These are phyloP conservation scores for Thalia dealbata DNA, from an alignment of 176 grass and related monocot species.

Conservation along the genomic window DNA sequence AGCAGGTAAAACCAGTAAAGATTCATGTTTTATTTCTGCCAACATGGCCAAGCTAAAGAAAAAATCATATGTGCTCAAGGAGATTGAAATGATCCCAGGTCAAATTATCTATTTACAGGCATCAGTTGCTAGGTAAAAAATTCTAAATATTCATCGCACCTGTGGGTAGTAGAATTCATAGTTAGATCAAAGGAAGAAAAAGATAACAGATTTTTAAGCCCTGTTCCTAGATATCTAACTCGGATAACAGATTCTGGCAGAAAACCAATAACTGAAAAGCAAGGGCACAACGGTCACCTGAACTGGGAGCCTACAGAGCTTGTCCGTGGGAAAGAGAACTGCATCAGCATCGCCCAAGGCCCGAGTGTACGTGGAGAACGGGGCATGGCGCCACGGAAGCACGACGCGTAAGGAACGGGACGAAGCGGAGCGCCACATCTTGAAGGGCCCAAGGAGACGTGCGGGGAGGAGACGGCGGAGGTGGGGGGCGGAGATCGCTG, in stretches of 20 bases:
- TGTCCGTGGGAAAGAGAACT: constrained; percentile 71
- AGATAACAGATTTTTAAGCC: background rate
- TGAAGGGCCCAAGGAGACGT: too few relatives aligned
- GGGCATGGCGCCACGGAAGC: too few relatives aligned
- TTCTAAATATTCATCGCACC: too few relatives aligned
- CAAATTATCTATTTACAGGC: background rate
- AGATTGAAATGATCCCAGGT: background rate
- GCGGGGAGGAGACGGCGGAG: too few relatives aligned
- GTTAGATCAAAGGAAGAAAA: background rate
- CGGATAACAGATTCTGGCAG: background rate
- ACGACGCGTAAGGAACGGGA: too few relatives aligned
- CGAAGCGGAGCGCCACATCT: too few relatives aligned
- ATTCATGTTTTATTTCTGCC: background rate
- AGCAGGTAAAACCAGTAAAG: too few relatives aligned
- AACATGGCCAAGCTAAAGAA: background rate
- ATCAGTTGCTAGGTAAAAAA: background rate
- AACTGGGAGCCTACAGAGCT: constrained; percentile 64
- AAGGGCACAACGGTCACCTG: constrained; percentile 31
- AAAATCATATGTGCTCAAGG: background rate
- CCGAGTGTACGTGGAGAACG: background rate
- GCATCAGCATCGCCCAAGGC: too few relatives aligned
- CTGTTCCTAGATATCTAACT: background rate
- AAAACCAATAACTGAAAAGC: background rate
- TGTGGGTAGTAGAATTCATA: background rate
- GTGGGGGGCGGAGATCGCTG: too few relatives aligned